These are phyloP conservation scores for Podospora conica DNA, from an alignment of 495 filamentous ascomycete genomes.

Conservation along the genomic window DNA sequence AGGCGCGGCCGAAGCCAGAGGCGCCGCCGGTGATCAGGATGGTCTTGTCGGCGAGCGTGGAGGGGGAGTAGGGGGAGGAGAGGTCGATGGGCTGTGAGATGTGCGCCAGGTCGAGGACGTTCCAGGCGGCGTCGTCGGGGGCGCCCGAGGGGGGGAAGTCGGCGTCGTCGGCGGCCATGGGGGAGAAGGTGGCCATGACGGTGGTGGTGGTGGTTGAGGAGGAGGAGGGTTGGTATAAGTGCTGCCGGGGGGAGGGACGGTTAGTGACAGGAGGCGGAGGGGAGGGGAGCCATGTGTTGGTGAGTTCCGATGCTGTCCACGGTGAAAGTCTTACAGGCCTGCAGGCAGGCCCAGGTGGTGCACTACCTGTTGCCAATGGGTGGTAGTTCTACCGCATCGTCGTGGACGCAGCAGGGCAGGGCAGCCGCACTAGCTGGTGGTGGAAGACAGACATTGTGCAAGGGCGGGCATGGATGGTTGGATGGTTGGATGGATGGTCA, in stretches of 20 bases:
- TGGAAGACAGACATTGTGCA: background rate
- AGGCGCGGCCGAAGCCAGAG: slow-evolving; percentile 48
- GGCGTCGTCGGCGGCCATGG: background rate
- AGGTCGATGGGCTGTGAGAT: slow-evolving; percentile 35
- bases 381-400: background rate
- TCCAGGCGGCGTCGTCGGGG: slow-evolving; percentile 15
- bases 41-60: slow-evolving; percentile 37
- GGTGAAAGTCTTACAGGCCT: background rate
- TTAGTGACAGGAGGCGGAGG: background rate
- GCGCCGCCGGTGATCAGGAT: slow-evolving; percentile 49
- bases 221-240: background rate
- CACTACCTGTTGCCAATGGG: background rate
- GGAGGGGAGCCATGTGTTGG: background rate
- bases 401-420: background rate
- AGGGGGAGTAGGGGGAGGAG: slow-evolving; percentile 31
- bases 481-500: background rate
- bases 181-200: slow-evolving; percentile 8
- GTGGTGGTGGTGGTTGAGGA: background rate
- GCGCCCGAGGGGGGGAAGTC: slow-evolving; percentile 1
- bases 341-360: background rate
- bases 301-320: background rate
- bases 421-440: background rate
- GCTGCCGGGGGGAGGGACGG: background rate
- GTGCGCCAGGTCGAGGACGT: slow-evolving; percentile 14
- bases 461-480: background rate